Conservation (phyloP, 495 filamentous ascomycete genomes). For the Cercophora newfieldiana region DNA sequence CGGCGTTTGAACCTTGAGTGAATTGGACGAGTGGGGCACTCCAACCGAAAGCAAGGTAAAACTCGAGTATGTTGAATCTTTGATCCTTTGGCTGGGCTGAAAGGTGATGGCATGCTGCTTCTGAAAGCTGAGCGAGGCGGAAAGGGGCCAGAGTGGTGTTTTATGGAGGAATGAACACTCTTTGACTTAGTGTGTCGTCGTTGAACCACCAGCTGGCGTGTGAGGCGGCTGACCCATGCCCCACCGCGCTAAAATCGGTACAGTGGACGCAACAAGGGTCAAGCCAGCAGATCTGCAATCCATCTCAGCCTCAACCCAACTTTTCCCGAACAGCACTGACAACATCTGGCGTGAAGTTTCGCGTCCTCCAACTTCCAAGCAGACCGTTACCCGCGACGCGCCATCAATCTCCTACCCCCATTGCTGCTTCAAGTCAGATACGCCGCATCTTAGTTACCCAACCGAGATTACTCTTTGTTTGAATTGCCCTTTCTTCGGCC, state of each 20-base stretch:
- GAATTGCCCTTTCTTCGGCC: background rate
- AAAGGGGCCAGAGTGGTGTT: no score
- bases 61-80: no score
- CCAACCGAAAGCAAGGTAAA: no score
- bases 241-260: background rate
- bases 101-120: no score
- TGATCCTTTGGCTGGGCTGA: no score
- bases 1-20: no score
- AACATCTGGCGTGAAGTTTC: background rate
- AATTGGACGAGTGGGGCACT: no score
- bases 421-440: no score
- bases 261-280: background rate
- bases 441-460: background rate
- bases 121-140: no score
- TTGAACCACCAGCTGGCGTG: background rate
- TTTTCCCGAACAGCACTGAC: background rate
- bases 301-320: slow-evolving; percentile 2
- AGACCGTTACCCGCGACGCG: background rate
- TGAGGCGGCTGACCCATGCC: background rate
- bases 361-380: background rate
- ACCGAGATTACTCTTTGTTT: background rate
- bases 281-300: background rate
- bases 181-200: background rate
- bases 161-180: background rate
- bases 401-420: no score